Percentiles rank a stretch among this genome's conserved stretches.
phyloP scores from a whole-genome alignment of 345 rosid species.

The Erodium maritimum region DNA sequence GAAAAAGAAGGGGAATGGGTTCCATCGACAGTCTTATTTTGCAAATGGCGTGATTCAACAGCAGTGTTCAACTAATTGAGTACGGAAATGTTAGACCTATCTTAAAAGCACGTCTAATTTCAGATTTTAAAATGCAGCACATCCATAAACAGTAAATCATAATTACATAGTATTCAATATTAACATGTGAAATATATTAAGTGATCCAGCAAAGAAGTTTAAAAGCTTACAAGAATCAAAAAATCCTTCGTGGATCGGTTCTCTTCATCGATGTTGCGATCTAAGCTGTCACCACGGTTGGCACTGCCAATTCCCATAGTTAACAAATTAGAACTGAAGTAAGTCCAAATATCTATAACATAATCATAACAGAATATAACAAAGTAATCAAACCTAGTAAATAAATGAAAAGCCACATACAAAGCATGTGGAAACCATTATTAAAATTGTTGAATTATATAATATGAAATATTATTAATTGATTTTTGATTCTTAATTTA shows the following conservation, averaged over 20 bases:
- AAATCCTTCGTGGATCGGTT: slow-evolving; percentile 57
- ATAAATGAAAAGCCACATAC: not conserved
- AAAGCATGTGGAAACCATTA: not conserved
- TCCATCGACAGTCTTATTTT: not conserved
- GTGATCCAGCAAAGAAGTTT: slow-evolving; percentile 9
- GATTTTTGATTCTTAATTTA: no score
- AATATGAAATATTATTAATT: no score
- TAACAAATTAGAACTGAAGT: slow-evolving; percentile 6
- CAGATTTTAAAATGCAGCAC: not conserved
- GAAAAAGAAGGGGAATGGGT: not conserved
- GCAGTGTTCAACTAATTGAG: not conserved
- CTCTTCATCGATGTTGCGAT: slow-evolving; percentile 72
- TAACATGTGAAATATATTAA: not conserved
- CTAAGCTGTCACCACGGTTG: slow-evolving; percentile 93
- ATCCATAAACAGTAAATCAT: not conserved
- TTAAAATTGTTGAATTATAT: no score
- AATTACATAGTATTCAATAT: not conserved
- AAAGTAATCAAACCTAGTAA: not conserved
- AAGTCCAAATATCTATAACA: slow-evolving; percentile 1
- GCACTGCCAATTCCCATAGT: slow-evolving; percentile 45
- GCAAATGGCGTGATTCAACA: not conserved
- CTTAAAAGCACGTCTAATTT: not conserved
- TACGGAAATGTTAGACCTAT: not conserved
- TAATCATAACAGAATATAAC: not conserved
- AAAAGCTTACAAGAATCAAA: slow-evolving; percentile 66